phyloP scores from a whole-genome alignment of 2,329 filamentous ascomycete genomes.

The Ophiostoma himal-ulmi region DNA sequence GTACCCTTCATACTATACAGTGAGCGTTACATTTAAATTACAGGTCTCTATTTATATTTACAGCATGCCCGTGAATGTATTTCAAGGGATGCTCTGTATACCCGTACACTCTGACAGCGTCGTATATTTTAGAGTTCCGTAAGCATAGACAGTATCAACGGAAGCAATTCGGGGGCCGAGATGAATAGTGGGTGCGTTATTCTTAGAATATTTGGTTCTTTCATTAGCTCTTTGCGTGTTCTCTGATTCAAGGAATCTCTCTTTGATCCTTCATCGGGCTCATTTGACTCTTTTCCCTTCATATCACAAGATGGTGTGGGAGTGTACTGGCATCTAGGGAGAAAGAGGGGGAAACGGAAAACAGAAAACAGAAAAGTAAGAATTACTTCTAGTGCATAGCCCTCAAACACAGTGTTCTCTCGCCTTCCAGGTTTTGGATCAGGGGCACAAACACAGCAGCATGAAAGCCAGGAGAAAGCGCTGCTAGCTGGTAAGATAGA shows the following conservation, averaged over 20 bases:
- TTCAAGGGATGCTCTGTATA: no score
- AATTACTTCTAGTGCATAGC: neutral
- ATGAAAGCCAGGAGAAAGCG: neutral
- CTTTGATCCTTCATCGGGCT: neutral
- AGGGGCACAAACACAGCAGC: neutral
- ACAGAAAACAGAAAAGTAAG: neutral
- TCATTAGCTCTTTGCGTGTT: neutral
- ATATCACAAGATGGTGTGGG: neutral
- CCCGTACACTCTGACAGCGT: no score
- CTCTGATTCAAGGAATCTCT: no score
- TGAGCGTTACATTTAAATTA: neutral
- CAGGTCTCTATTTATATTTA: neutral
- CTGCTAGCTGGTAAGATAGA: neutral
- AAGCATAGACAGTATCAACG: neutral
- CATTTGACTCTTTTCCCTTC: neutral
- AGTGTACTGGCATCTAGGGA: neutral
- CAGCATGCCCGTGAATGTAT: neutral
- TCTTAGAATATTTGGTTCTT: neutral
- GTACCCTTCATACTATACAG: neutral
- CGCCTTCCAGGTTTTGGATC: no score
- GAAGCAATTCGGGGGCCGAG: neutral
- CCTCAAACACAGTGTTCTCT: neutral
- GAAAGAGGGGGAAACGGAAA: neutral
- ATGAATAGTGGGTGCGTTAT: slow-evolving; percentile 8
- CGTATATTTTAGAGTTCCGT: no score